These are phyloP conservation scores for Cordyceps javanica DNA, from an alignment of 2,329 filamentous ascomycete genomes.

Conservation along the genomic window DNA sequence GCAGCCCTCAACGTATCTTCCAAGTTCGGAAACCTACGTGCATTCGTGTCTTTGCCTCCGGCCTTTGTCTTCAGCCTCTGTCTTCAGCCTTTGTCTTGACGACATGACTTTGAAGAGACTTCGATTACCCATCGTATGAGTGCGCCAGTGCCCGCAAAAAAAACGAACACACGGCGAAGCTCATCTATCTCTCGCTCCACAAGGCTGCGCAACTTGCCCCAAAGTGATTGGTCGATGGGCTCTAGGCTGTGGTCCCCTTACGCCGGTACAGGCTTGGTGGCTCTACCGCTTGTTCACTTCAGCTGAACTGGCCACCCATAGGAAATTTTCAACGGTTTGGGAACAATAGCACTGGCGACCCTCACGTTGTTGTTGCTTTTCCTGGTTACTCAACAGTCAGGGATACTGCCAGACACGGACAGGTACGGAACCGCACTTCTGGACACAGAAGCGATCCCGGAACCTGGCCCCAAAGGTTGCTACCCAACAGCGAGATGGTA, in stretches of 20 bases:
- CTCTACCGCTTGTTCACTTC: constrained; percentile 11
- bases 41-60: too few relatives aligned
- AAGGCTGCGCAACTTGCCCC: constrained; percentile 6
- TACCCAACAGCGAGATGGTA: constrained; percentile 4
- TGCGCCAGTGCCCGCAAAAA: background rate
- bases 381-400: background rate
- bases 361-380: background rate
- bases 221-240: background rate
- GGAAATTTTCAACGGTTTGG: constrained; percentile 8
- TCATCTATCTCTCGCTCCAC: constrained; percentile 4
- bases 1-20: background rate
- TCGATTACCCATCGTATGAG: constrained; percentile 3
- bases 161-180: constrained; percentile 3
- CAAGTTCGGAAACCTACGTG: background rate
- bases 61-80: background rate
- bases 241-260: background rate
- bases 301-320: constrained; percentile 8
- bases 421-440: background rate
- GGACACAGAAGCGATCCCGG: background rate
- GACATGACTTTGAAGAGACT: background rate
- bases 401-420: background rate
- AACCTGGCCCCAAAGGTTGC: background rate
- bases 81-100: background rate
- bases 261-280: background rate
- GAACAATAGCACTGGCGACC: background rate